Evolutionary conservation across 169 alveolate species (phyloP).

Genomic region (Eimeria acervulina): DNA sequence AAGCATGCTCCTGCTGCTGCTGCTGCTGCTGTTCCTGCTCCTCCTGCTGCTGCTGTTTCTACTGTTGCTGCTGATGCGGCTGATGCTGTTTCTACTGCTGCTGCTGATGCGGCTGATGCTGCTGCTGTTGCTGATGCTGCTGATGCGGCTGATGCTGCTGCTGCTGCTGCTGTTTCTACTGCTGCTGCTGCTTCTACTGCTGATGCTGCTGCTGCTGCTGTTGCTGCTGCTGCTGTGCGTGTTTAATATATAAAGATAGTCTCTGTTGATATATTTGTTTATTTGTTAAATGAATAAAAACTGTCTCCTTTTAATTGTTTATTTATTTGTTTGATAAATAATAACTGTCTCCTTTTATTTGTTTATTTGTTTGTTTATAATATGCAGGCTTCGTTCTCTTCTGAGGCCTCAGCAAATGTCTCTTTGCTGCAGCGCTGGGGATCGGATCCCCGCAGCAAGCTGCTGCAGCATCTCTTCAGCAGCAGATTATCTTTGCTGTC

Average conservation of each 20-base stretch:
- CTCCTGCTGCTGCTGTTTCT: background rate
- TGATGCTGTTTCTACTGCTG: conserved; percentile 7
- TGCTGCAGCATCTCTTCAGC: background rate
- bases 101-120: background rate
- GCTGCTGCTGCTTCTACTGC: background rate
- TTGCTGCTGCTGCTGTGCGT: no score
- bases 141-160: conserved; percentile 37
- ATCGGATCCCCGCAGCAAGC: no score
- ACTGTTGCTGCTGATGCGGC: background rate
- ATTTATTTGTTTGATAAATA: no score
- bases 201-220: background rate
- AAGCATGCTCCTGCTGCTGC: background rate
- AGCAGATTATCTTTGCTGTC: background rate
- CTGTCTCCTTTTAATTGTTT: no score
- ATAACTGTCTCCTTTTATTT: background rate
- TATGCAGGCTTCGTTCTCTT: no score
- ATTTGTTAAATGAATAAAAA: no score
- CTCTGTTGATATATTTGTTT: no score
- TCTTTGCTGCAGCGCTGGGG: no score
- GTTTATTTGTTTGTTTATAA: no score
- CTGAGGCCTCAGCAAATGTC: no score
- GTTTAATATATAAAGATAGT: no score
- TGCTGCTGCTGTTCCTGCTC: background rate
- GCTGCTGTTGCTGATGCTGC: background rate
- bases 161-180: conserved; percentile 38